Percentiles rank a stretch among this genome's conserved stretches.
Conservation (phyloP, 371 early-diverging fungal species). For the Lichtheimia hyalospora region DNA sequence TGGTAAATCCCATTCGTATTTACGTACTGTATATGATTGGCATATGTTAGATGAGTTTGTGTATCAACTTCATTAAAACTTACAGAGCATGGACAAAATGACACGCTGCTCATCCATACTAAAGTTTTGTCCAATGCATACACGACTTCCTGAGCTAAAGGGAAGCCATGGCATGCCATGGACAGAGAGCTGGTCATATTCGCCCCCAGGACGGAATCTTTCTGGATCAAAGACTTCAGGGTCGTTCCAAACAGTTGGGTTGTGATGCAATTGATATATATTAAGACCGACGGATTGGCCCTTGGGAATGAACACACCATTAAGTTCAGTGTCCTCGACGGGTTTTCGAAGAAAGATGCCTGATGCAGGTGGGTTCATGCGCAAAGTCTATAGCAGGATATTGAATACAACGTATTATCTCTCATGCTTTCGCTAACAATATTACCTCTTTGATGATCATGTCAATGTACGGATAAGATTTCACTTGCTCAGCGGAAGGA, state of each 20-base stretch:
- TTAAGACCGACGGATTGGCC: conserved; percentile 13
- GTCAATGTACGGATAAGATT: conserved; percentile 7
- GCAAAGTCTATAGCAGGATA: conserved; percentile 3
- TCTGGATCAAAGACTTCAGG: conserved; percentile 47
- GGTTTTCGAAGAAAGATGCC: conserved; percentile 6
- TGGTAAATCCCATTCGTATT: conserved; percentile 16
- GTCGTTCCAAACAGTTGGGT: conserved; percentile 29
- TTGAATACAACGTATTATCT: neutral
- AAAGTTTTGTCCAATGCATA: conserved; percentile 31
- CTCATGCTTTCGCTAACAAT: neutral
- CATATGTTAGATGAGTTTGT: conserved; percentile 1
- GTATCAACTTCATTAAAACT: conserved; percentile 2
- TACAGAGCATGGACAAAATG: conserved; percentile 46
- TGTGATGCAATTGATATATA: conserved; percentile 18
- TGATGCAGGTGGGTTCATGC: conserved; percentile 10
- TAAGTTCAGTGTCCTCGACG: conserved; percentile 9
- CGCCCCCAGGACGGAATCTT: conserved; percentile 37
- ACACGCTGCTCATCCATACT: conserved; percentile 49
- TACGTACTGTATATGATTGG: conserved; percentile 8
- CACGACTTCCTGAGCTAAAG: conserved; percentile 43
- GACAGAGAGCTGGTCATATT: conserved; percentile 11
- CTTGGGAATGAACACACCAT: conserved; percentile 12
- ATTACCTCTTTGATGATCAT: conserved; percentile 15
- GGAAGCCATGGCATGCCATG: conserved; percentile 33
- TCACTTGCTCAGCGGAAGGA: conserved; percentile 10